Percentiles rank a stretch among this genome's conserved stretches.
These are phyloP conservation scores for Suillus weaverae DNA, from an alignment of 768 basidiomycete genomes.

Conservation along the genomic window DNA sequence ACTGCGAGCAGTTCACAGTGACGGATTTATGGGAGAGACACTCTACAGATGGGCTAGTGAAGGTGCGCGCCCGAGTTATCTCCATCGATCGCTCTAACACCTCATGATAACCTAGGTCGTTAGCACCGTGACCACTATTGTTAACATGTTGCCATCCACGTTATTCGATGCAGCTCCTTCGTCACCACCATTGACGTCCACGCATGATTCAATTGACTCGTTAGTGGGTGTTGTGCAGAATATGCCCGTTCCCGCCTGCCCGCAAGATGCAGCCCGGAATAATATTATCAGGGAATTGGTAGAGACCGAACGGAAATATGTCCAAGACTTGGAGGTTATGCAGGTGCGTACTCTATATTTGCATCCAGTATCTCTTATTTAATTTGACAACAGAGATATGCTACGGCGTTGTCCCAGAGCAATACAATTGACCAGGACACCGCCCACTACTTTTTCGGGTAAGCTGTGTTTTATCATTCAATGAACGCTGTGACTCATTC, in stretches of 20 bases:
- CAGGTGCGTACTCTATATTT: conserved; percentile 57
- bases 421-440: conserved; percentile 92
- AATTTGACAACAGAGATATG: conserved; percentile 69
- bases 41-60: conserved; percentile 92
- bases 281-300: conserved; percentile 88
- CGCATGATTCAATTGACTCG: conserved; percentile 63
- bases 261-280: conserved; percentile 66
- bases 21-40: conserved; percentile 89
- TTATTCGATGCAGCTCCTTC: conserved; percentile 64
- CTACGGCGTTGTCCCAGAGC: conserved; percentile 76
- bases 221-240: conserved; percentile 45
- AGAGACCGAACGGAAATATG: conserved; percentile 94
- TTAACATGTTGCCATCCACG: conserved; percentile 69
- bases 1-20: conserved; percentile 84
- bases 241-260: conserved; percentile 45
- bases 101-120: conserved; percentile 59
- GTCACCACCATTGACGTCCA: conserved; percentile 54
- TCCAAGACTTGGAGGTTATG: conserved; percentile 94
- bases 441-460: conserved; percentile 97
- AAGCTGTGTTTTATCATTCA: conserved; percentile 24
- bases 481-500: conserved; percentile 1
- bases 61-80: conserved; percentile 52
- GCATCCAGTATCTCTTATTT: conserved; percentile 13
- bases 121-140: conserved; percentile 83
- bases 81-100: conserved; percentile 4